Percentiles rank a stretch among this genome's conserved stretches.
Conservation (phyloP, 169 alveolate species). For the Plasmodium vinckei region DNA sequence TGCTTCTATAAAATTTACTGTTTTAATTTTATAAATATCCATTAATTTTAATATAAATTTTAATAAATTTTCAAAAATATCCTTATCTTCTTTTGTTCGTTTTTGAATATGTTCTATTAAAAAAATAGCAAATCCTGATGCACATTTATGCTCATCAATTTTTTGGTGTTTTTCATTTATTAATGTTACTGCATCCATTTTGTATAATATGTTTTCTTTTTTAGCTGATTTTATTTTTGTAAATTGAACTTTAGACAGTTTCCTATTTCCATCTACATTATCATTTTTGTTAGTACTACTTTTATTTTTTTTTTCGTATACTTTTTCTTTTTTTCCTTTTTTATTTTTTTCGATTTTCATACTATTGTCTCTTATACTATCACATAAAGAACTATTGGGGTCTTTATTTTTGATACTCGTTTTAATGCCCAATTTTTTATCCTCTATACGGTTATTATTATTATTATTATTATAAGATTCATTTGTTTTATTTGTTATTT, state of each 20-base stretch:
- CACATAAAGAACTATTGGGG: not conserved
- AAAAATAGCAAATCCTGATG: slow-evolving; percentile 66
- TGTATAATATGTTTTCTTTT: slow-evolving; percentile 14
- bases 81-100: slow-evolving; percentile 19
- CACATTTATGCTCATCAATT: slow-evolving; percentile 71
- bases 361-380: slow-evolving; percentile 1
- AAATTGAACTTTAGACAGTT: slow-evolving; percentile 39
- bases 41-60: slow-evolving; percentile 58
- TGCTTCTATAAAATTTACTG: slow-evolving; percentile 64
- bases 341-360: slow-evolving; percentile 21
- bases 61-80: slow-evolving; percentile 50
- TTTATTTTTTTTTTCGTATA: slow-evolving; percentile 3
- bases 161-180: slow-evolving; percentile 15
- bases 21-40: slow-evolving; percentile 41
- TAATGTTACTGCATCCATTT: slow-evolving; percentile 15
- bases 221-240: slow-evolving; percentile 26
- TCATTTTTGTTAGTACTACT: not conserved
- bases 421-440: not conserved
- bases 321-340: slow-evolving; percentile 7
- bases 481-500: not conserved
- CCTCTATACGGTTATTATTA: not conserved
- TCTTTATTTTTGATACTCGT: too few relatives aligned
- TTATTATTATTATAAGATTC: not conserved
- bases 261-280: slow-evolving; percentile 4
- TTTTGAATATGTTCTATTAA: slow-evolving; percentile 60